Percentiles rank a stretch among this genome's conserved stretches.
These are phyloP conservation scores for Isoetes taiwanensis DNA, from an alignment of 75 land plant species.

Conservation along the genomic window DNA sequence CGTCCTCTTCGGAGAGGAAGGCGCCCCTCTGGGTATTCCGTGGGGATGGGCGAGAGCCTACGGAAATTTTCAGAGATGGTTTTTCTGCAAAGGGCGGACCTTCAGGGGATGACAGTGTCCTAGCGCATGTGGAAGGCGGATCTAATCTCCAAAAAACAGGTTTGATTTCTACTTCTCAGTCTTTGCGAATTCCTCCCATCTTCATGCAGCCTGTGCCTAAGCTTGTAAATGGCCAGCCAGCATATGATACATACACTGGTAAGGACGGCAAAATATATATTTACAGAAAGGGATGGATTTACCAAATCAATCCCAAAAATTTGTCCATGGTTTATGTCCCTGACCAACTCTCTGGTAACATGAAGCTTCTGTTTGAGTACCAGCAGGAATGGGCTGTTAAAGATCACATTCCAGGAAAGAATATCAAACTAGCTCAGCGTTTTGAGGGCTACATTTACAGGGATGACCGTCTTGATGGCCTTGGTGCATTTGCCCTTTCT, in stretches of 20 bases:
- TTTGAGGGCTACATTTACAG: neutral
- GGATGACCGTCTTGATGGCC: no score
- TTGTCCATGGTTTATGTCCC: neutral
- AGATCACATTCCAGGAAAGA: neutral
- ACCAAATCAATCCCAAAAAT: neutral
- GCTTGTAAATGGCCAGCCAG: neutral
- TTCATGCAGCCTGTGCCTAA: neutral
- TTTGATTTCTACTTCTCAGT: neutral
- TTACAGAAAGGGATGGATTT: neutral
- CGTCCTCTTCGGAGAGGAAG: no score
- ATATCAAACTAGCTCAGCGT: neutral
- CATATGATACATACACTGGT: neutral
- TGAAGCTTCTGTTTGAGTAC: neutral
- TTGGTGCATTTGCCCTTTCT: no score
- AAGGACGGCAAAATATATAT: neutral
- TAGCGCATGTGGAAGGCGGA: neutral
- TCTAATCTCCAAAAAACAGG: neutral
- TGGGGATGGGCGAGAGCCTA: neutral
- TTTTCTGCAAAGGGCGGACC: neutral
- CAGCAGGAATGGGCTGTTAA: slow-evolving; percentile 8
- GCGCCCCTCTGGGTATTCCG: no score
- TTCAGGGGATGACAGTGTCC: neutral
- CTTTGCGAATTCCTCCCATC: neutral
- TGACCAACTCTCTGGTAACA: neutral
- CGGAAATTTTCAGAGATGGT: neutral